Evolutionary conservation across 805 yeast species (phyloP).

Genomic region (Jamesozyma lodderae): DNA sequence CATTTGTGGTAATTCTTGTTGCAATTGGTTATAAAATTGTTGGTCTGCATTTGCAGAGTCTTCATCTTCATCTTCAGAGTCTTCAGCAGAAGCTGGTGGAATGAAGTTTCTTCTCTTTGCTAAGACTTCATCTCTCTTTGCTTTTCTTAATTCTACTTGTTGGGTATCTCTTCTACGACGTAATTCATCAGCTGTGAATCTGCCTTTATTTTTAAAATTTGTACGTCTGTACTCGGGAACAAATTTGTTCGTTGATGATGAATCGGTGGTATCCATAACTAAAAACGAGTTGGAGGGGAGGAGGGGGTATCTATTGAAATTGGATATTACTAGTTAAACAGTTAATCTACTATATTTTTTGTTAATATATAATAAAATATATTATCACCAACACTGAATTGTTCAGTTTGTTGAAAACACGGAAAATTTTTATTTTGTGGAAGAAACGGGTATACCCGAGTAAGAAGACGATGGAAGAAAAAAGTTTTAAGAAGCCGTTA

Average conservation of each 20-base stretch:
- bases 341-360: too few species aligned
- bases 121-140: conserved; percentile 88
- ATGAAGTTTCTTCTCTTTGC: conserved; percentile 84
- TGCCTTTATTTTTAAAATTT: conserved; percentile 86
- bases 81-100: conserved; percentile 39
- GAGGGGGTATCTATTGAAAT: too few species aligned
- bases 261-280: conserved; percentile 55
- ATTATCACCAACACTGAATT: too few species aligned
- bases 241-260: conserved; percentile 58
- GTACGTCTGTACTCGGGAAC: conserved; percentile 98
- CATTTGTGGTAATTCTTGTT: conserved; percentile 74
- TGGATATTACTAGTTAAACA: too few species aligned
- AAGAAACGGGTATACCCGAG: too few species aligned
- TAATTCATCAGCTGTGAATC: conserved; percentile 90
- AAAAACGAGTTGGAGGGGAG: too few species aligned
- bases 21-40: conserved; percentile 40
- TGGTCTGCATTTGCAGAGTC: conserved; percentile 33
- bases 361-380: too few species aligned
- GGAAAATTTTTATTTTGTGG: too few species aligned
- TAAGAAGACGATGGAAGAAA: too few species aligned
- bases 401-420: too few species aligned
- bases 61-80: conserved; percentile 46
- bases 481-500: too few species aligned
- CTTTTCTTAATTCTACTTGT: conserved; percentile 93
- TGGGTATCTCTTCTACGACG: conserved; percentile 97